Evolutionary conservation across 257 asterid genomes (phyloP).

Genomic region (Primulina huaijiensis): DNA sequence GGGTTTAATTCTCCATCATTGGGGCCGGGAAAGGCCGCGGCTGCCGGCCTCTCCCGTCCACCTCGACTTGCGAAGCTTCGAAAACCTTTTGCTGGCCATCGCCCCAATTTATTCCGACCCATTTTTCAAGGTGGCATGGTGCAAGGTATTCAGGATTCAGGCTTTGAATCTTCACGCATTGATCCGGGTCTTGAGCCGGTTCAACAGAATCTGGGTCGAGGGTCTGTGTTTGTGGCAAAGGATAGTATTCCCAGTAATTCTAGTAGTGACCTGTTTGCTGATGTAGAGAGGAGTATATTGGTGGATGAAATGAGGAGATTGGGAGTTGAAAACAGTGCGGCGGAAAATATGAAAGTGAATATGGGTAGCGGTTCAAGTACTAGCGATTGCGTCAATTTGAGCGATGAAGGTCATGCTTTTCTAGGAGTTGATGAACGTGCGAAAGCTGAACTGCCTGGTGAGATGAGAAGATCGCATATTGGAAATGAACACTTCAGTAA

Average conservation of each 20-base stretch:
- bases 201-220: slow-evolving; percentile 30
- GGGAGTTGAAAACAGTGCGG: slow-evolving; percentile 42
- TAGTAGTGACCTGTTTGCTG: slow-evolving; percentile 19
- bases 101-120: slow-evolving; percentile 44
- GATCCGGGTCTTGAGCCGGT: slow-evolving; percentile 31
- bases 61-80: slow-evolving; percentile 65
- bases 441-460: slow-evolving; percentile 54
- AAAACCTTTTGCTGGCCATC: slow-evolving; percentile 49
- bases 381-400: slow-evolving; percentile 26
- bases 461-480: slow-evolving; percentile 53
- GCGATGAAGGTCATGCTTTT: slow-evolving; percentile 29
- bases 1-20: slow-evolving; percentile 54
- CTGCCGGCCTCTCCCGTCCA: slow-evolving; percentile 44
- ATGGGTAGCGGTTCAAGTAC: slow-evolving; percentile 3
- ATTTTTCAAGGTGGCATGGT: slow-evolving; percentile 14
- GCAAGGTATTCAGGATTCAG: slow-evolving; percentile 28
- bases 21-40: slow-evolving; percentile 42
- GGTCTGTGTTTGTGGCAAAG: slow-evolving; percentile 37
- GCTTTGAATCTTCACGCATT: slow-evolving; percentile 24
- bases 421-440: slow-evolving; percentile 34
- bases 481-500: slow-evolving; percentile 34
- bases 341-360: slow-evolving; percentile 26
- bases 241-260: slow-evolving; percentile 19
- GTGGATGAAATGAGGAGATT: slow-evolving; percentile 49
- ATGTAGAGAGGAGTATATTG: slow-evolving; percentile 36